Evolutionary conservation across 2,329 filamentous ascomycete genomes (phyloP), one percentile per base, ranked within the genome.

Genomic region (Didymella lethalis): DNA sequence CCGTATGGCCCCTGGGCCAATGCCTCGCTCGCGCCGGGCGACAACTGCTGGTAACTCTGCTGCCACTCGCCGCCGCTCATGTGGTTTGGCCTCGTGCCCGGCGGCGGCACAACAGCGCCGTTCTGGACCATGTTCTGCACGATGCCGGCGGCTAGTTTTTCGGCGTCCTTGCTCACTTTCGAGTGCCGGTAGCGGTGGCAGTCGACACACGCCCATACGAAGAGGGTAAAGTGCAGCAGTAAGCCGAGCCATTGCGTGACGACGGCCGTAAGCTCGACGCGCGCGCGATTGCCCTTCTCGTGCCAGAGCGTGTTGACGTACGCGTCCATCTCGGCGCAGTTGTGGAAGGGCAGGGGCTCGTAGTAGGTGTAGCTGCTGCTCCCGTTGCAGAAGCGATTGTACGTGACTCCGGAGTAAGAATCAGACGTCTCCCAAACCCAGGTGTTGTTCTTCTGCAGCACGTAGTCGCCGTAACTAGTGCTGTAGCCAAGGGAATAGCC

Each of bases 151-250:
- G 73, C 74, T 18, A 75, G 20, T 41, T 71, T 70, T 62, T 76
- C 73, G 0, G 73, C 73, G 12, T 75, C 72, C 26, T 67, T 74
- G 55, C 61, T 64, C 0, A 67, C 62, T 16, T 64, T 68, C n/a
- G 51, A 46, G n/a, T 50, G 61, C 11, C 70, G 72, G 26, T 71
- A 50, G 5, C 53, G 55, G 44, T 73, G 59, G 16, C 72, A 75
- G 46, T 78, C 76, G 7, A 77, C 69, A 32, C 76, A 78, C 0
- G 76, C 76, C 74, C 75, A 77, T 11, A 77, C 61, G 57, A 78
- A 78, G 3, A 78, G 65, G 1, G 61, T 61, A 48, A 78, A 69
- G 48, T 78, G 76, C 38, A 77, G 45, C 1, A 70, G 16, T 18
- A 77, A 34, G 2, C 59, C 60, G 7, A 76, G 50, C 54, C 69